Percentiles rank a stretch among this genome's conserved stretches.
phyloP scores from a whole-genome alignment of 169 alveolate species.

The Plasmodium cynomolgi region DNA sequence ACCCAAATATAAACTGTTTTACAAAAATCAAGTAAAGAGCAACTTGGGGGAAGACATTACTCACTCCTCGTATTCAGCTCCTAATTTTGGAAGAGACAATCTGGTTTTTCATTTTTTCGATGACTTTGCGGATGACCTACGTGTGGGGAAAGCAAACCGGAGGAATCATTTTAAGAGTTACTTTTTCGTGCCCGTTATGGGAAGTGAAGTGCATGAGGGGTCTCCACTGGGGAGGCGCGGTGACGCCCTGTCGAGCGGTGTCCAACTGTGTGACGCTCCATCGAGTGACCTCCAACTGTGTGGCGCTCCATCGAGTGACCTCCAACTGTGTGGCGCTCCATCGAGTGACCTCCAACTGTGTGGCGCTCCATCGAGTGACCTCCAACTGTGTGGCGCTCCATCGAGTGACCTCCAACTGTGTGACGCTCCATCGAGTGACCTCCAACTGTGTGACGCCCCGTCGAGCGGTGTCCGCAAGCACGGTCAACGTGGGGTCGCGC shows the following conservation, averaged over 20 bases:
- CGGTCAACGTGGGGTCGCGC: background rate
- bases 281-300: too few species aligned
- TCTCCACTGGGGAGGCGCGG: background rate
- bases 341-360: too few species aligned
- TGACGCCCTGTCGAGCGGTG: background rate
- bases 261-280: too few species aligned
- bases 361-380: too few species aligned
- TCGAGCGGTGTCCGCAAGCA: background rate
- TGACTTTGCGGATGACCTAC: constrained; percentile 2
- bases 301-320: too few species aligned
- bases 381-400: too few species aligned
- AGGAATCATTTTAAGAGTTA: background rate
- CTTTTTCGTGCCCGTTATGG: background rate
- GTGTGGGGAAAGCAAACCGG: background rate
- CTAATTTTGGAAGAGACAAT: constrained; percentile 14
- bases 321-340: too few species aligned
- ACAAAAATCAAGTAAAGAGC: constrained; percentile 14
- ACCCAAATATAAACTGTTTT: constrained; percentile 12
- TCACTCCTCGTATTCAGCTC: constrained; percentile 49
- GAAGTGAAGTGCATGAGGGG: background rate
- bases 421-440: too few species aligned
- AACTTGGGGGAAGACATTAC: background rate
- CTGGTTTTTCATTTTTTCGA: constrained; percentile 29
- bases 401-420: too few species aligned
- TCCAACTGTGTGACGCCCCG: too few species aligned